phyloP scores from a whole-genome alignment of 2,329 filamentous ascomycete species.

The Aspergillus proliferans region DNA sequence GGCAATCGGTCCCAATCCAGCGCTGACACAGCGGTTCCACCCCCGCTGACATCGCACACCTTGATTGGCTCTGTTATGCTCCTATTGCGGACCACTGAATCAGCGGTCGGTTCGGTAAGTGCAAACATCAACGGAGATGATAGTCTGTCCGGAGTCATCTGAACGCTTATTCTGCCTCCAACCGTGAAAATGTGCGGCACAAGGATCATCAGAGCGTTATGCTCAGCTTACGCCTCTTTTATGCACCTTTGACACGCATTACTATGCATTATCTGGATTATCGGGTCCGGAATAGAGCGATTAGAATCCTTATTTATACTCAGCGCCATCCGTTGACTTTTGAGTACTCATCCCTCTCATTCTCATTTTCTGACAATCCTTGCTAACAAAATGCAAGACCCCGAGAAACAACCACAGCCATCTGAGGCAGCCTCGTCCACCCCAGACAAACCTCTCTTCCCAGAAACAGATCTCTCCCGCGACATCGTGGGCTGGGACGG shows the following conservation, averaged over 20 bases:
- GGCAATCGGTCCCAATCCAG: background rate
- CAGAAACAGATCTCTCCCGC: constrained; percentile 46
- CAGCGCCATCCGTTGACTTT: background rate
- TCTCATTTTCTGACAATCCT: background rate
- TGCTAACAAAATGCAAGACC: background rate
- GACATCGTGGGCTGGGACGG: constrained; percentile 57
- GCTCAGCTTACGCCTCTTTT: background rate
- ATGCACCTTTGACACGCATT: background rate
- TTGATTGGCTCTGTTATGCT: background rate
- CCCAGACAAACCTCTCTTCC: constrained; percentile 20
- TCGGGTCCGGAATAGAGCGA: no score
- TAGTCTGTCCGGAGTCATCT: no score
- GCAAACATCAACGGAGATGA: no score
- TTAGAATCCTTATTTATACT: background rate
- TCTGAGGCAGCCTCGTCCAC: background rate
- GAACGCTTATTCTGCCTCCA: no score
- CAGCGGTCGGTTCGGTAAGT: background rate
- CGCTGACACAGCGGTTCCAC: background rate
- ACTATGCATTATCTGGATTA: background rate
- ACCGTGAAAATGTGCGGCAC: no score
- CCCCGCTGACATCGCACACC: background rate
- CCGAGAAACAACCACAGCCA: background rate
- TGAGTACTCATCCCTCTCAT: background rate
- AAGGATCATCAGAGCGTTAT: no score
- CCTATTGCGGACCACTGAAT: background rate